Percentiles rank a stretch among this genome's conserved stretches.
phyloP scores from a whole-genome alignment of 2,329 filamentous ascomycete genomes.

The Aureobasidium mangrovei region DNA sequence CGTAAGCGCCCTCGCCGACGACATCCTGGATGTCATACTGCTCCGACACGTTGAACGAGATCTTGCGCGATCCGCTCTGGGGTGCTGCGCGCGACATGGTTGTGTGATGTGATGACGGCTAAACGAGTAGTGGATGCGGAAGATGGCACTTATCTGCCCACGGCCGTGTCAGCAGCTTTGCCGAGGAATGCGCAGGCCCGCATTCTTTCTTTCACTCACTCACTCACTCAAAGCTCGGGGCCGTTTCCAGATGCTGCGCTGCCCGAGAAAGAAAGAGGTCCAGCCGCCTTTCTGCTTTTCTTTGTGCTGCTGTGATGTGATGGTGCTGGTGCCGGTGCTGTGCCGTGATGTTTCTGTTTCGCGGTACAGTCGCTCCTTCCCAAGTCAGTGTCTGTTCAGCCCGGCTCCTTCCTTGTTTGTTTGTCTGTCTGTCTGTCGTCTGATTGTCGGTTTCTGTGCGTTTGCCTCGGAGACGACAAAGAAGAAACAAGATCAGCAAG shows the following conservation, averaged over 20 bases:
- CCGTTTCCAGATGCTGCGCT: slow-evolving; percentile 5
- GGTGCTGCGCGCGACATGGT: slow-evolving; percentile 22
- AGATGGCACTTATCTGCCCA: neutral
- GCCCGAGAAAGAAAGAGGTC: slow-evolving; percentile 5
- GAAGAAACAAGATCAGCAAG: neutral
- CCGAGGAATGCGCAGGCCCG: neutral
- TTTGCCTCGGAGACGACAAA: neutral
- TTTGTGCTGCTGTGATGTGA: neutral
- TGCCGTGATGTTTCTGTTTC: too few species aligned
- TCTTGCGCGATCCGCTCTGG: slow-evolving; percentile 65
- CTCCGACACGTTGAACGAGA: slow-evolving; percentile 99
- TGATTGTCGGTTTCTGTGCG: neutral
- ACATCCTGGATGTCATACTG: slow-evolving; percentile 99
- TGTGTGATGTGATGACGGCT: neutral
- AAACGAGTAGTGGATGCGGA: neutral
- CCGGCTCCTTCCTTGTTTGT: neutral
- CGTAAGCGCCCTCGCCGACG: slow-evolving; percentile 95
- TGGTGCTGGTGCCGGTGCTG: neutral
- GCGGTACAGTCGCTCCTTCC: too few species aligned
- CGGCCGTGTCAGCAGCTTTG: neutral
- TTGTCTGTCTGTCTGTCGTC: neutral
- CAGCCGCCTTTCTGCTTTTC: slow-evolving; percentile 11
- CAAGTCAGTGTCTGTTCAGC: too few species aligned
- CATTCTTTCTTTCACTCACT: neutral
- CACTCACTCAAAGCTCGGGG: neutral